A percentile compares a stretch with the other conserved stretches of the same genome.
Evolutionary conservation across 768 basidiomycete species (phyloP).

Genomic region (Rhodotorula toruloides): DNA sequence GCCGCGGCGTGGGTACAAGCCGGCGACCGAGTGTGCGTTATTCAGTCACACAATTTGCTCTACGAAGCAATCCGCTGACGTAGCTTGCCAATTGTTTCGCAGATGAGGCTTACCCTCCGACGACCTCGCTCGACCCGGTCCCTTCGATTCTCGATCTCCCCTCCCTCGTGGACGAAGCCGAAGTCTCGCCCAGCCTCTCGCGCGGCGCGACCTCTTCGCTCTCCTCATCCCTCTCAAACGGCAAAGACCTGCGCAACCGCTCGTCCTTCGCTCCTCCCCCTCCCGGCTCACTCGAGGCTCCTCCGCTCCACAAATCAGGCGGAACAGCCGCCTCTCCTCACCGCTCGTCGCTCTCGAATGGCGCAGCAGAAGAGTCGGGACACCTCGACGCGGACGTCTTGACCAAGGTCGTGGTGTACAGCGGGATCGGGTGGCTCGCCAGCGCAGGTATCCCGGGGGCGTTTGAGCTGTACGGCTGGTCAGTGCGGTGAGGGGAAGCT

Average conservation of each 20-base stretch:
- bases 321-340: too few species aligned
- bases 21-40: conserved; percentile 67
- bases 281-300: not conserved
- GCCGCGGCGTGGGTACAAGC: conserved; percentile 72
- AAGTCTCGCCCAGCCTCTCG: conserved; percentile 4
- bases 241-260: not conserved
- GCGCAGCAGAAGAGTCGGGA: not conserved
- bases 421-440: conserved; percentile 61
- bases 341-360: not conserved
- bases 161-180: conserved; percentile 23
- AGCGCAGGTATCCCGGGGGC: conserved; percentile 17
- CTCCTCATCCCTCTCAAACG: conserved; percentile 61
- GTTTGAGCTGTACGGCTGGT: conserved; percentile 11
- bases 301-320: not conserved
- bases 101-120: conserved; percentile 34
- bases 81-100: not conserved
- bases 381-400: conserved; percentile 36
- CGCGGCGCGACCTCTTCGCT: not conserved
- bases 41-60: too few species aligned
- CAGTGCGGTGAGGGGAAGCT: not conserved
- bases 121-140: conserved; percentile 57
- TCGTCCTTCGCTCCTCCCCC: not conserved
- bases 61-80: too few species aligned
- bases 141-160: conserved; percentile 82
- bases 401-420: conserved; percentile 49